A percentile compares a stretch with the other conserved stretches of the same genome.
Conservation (phyloP, 1,284 basidiomycete genomes). For the Leccinum fuscescens region DNA sequence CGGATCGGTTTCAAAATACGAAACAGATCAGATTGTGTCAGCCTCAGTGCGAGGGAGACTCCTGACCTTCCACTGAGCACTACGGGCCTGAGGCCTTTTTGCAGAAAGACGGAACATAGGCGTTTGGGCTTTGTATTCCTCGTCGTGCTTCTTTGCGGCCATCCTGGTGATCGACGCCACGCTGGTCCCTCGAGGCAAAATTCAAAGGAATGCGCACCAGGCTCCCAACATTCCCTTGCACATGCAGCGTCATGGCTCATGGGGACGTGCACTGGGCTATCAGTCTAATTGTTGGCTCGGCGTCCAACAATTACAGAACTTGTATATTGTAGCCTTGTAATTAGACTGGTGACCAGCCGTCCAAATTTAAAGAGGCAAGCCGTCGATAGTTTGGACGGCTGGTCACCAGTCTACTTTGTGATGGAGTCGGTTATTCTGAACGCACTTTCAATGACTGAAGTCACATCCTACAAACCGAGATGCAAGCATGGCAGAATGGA, state of each 20-base stretch:
- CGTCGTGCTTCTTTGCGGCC: background rate
- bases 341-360: too few relatives aligned
- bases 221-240: background rate
- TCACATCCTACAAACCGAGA: slow-evolving; percentile 80
- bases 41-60: background rate
- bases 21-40: too few relatives aligned
- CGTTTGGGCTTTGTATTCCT: background rate
- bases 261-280: background rate
- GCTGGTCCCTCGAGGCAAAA: too few relatives aligned
- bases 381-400: too few relatives aligned
- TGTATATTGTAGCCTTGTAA: background rate
- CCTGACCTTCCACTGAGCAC: background rate
- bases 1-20: too few relatives aligned
- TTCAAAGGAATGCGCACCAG: background rate
- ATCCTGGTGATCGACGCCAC: too few relatives aligned
- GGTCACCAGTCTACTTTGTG: too few relatives aligned
- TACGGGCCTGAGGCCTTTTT: too few relatives aligned
- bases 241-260: background rate
- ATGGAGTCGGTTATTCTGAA: slow-evolving; percentile 62
- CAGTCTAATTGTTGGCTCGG: background rate
- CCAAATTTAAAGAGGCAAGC: too few relatives aligned
- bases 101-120: too few relatives aligned
- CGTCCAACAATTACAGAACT: background rate
- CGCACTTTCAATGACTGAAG: slow-evolving; percentile 45
- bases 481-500: slow-evolving; percentile 83